These are phyloP conservation scores for Russula earlei DNA, from an alignment of 768 basidiomycete genomes.

Conservation along the genomic window DNA sequence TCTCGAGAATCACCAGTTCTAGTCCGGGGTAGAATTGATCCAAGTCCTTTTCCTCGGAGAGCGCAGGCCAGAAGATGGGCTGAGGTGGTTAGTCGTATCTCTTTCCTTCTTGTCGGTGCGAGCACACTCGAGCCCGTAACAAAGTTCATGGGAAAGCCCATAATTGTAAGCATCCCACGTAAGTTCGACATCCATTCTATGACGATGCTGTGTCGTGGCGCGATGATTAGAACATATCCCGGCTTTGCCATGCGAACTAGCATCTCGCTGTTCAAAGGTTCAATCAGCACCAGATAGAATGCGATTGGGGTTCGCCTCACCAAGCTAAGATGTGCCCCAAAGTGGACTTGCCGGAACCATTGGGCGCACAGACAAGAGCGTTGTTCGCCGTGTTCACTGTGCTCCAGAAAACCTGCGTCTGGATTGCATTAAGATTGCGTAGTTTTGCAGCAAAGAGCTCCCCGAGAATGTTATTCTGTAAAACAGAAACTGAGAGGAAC, in stretches of 20 bases:
- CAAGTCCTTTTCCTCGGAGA: slow-evolving; percentile 27
- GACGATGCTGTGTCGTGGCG: slow-evolving; percentile 49
- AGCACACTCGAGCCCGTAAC: slow-evolving; percentile 28
- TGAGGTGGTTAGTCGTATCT: slow-evolving; percentile 51
- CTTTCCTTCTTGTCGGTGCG: slow-evolving; percentile 30
- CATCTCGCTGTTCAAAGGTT: slow-evolving; percentile 42
- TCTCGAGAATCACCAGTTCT: slow-evolving; percentile 70
- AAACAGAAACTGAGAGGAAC: slow-evolving; percentile 49
- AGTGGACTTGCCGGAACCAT: slow-evolving; percentile 72
- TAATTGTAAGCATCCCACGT: slow-evolving; percentile 29
- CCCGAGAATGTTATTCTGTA: slow-evolving; percentile 40
- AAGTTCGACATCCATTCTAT: slow-evolving; percentile 48
- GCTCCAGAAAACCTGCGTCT: slow-evolving; percentile 86
- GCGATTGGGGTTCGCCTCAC: slow-evolving; percentile 37
- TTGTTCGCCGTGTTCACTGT: slow-evolving; percentile 58
- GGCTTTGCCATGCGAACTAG: slow-evolving; percentile 32
- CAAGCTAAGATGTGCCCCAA: slow-evolving; percentile 62
- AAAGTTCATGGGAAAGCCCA: slow-evolving; percentile 35
- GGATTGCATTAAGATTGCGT: slow-evolving; percentile 68
- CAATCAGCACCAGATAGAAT: not conserved
- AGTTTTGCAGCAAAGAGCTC: slow-evolving; percentile 38
- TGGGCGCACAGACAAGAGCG: slow-evolving; percentile 67
- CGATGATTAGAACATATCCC: slow-evolving; percentile 55
- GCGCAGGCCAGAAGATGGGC: slow-evolving; percentile 37
- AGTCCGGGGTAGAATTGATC: slow-evolving; percentile 33